Evolutionary conservation across 1,139 yeast species (phyloP), one percentile per base, ranked within the genome.

Genomic region (Blastobotrys ciferrii): DNA sequence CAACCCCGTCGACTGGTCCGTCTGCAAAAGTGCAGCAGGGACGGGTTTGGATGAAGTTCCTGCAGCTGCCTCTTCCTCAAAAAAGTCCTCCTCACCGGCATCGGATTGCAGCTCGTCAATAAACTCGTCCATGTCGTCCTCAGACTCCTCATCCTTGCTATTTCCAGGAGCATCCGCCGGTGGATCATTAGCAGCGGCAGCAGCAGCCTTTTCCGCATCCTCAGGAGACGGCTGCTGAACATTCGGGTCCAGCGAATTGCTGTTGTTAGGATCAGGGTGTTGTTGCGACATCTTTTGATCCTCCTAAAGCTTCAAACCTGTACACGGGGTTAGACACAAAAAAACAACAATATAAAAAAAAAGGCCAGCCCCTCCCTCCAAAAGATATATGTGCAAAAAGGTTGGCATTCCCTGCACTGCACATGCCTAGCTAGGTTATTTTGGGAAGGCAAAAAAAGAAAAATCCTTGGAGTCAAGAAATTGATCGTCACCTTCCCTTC

Each of bases 101-200:
- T 87, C 80, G 60, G 96, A 88, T 75, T 89, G 96, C 66, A 89
- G 79, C 64, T 89, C 96, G 60, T 81, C 78, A 64, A 89, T 86
- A 71, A 89, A 82, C 70, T 87, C 92, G 69, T 87, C 96, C 66
- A 88, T 87, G 68, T 86, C 95, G 58, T 83, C 92, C 54, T 84
- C 91, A 65, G 81, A 87, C 56, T 81, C 87, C 52, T 77, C 84
- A 57, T 72, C 79, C 58, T 69, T 73, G 30, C 17, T 12, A 11
- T n/a, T n/a, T n/a, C n/a, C n/a, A n/a, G n/a, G n/a, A n/a, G n/a
- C n/a, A n/a, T n/a, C n/a, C 19, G 23, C 17, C 14, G 43, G 45
- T 11, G 20, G 12, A 9, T 13, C 35, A 2, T 36, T 13, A 3
- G 17, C 37, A 5, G 37, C 48, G 12, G 7, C 37, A 3, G 17